phyloP scores from a whole-genome alignment of 495 filamentous ascomycete species.

The Trichoderma asperelloides region DNA sequence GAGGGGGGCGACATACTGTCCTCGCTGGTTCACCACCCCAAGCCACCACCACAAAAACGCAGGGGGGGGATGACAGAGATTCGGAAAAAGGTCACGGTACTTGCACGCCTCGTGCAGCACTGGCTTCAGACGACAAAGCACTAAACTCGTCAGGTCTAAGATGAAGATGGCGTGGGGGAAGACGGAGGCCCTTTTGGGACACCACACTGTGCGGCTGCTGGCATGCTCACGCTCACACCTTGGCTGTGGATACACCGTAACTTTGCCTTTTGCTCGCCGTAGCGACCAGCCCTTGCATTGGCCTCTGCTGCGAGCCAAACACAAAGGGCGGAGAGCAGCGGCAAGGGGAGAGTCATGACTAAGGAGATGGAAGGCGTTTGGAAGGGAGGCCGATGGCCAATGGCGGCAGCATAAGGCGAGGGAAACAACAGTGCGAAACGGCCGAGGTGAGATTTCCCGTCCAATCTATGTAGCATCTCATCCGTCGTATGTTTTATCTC shows the following conservation, averaged over 20 bases:
- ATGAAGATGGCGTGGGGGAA: not conserved
- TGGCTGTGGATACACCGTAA: conserved; percentile 3
- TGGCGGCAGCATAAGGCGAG: not conserved
- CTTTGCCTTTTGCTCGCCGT: not conserved
- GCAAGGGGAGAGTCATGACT: not conserved
- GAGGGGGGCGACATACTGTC: not conserved
- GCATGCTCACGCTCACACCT: conserved; percentile 6
- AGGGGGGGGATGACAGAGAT: not conserved
- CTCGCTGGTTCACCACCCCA: not conserved
- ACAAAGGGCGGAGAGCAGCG: not conserved
- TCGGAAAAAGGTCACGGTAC: not conserved
- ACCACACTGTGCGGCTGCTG: conserved; percentile 8
- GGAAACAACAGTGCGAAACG: not conserved
- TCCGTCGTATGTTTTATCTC: not conserved
- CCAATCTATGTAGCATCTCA: not conserved
- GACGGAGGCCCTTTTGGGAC: conserved; percentile 1
- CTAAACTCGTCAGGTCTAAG: not conserved
- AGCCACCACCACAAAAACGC: not conserved
- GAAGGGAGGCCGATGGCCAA: not conserved
- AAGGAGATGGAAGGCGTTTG: not conserved
- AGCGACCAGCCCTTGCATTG: conserved; percentile 4
- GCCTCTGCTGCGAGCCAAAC: not conserved
- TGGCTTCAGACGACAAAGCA: not conserved
- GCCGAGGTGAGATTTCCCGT: not conserved
- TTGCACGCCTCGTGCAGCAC: not conserved